Conservation (phyloP, 768 basidiomycete species). For the Coprinellus micaceus region DNA sequence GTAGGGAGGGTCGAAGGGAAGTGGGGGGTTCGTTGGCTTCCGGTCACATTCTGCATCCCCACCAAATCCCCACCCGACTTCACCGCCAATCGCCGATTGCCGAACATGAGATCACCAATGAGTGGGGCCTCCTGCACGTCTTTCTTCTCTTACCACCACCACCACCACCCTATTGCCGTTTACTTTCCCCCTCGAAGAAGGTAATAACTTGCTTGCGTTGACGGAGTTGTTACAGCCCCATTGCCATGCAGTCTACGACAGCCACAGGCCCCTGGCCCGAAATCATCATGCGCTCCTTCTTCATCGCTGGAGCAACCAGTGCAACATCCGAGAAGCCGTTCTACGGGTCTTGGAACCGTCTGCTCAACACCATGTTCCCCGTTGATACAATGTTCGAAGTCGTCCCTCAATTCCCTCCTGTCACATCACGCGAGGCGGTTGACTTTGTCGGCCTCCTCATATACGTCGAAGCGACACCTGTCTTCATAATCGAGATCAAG, state of each 20-base stretch:
- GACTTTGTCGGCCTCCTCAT: slow-evolving; percentile 17
- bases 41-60: too few relatives aligned
- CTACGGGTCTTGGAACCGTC: slow-evolving; percentile 11
- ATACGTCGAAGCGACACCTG: slow-evolving; percentile 12
- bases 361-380: slow-evolving; percentile 19
- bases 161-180: too few relatives aligned
- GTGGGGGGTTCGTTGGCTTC: too few relatives aligned
- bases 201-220: background rate
- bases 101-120: background rate
- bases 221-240: too few relatives aligned
- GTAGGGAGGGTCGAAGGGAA: too few relatives aligned
- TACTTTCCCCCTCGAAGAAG: background rate
- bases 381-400: slow-evolving; percentile 8
- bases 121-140: background rate
- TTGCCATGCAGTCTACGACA: too few relatives aligned
- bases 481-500: slow-evolving; percentile 27
- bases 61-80: too few relatives aligned
- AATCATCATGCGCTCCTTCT: too few relatives aligned
- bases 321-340: slow-evolving; percentile 8
- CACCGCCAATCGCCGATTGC: slow-evolving; percentile 2
- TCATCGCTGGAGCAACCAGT: too few relatives aligned
- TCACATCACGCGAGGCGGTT: background rate
- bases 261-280: too few relatives aligned
- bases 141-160: too few relatives aligned
- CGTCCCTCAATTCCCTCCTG: slow-evolving; percentile 8